Evolutionary conservation across 805 yeast genomes (phyloP).

Genomic region (Ogataea methylovora): DNA sequence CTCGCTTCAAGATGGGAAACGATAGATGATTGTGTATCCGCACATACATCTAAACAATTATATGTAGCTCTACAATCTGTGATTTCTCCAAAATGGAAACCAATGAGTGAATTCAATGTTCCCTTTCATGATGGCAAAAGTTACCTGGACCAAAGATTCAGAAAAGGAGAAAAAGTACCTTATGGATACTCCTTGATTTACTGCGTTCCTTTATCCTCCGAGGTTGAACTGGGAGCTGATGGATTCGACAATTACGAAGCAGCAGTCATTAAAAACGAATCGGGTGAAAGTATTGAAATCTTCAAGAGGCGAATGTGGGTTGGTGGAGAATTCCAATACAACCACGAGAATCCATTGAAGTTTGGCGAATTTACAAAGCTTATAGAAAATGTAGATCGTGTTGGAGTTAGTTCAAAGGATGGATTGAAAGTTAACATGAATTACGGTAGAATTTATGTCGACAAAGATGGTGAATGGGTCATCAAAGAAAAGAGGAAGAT

Average conservation of each 20-base stretch:
- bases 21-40: conserved; percentile 20
- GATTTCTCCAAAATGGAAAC: conserved; percentile 10
- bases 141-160: conserved; percentile 9
- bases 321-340: conserved; percentile 51
- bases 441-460: conserved; percentile 40
- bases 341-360: conserved; percentile 20
- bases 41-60: conserved; percentile 18
- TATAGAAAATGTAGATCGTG: conserved; percentile 41
- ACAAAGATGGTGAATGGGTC: conserved; percentile 17
- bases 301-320: conserved; percentile 74
- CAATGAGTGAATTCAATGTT: not conserved
- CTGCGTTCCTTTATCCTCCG: conserved; percentile 51
- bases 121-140: not conserved
- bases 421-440: conserved; percentile 38
- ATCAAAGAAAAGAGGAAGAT: conserved; percentile 51
- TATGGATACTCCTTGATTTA: conserved; percentile 61
- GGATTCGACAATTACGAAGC: conserved; percentile 80
- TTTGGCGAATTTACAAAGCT: conserved; percentile 38
- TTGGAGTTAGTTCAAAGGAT: conserved; percentile 27
- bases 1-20: conserved; percentile 15
- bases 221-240: conserved; percentile 46
- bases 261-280: conserved; percentile 29
- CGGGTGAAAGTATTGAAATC: conserved; percentile 9
- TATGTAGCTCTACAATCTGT: conserved; percentile 20
- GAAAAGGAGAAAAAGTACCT: conserved; percentile 21